These are phyloP conservation scores for Pleurotus cornucopiae DNA, from an alignment of 768 basidiomycete genomes.

Conservation along the genomic window DNA sequence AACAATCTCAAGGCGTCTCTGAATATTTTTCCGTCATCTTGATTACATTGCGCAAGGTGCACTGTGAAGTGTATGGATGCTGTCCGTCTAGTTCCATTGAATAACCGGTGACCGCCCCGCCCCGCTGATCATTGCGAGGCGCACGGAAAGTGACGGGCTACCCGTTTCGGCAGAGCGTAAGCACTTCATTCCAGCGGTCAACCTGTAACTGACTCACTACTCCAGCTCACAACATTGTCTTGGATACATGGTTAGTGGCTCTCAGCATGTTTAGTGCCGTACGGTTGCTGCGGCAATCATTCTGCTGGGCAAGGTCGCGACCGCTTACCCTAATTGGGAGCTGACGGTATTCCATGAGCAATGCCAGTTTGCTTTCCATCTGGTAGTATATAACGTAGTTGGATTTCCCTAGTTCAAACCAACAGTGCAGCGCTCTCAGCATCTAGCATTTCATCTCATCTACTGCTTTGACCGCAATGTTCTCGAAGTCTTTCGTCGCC, in stretches of 20 bases:
- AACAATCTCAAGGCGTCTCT: too few relatives aligned
- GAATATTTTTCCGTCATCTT: too few relatives aligned
- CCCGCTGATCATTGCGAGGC: too few relatives aligned
- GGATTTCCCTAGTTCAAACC: background rate
- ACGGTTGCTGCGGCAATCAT: background rate
- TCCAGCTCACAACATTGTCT: conserved; percentile 7
- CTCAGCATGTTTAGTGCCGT: conserved; percentile 7
- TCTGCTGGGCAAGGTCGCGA: background rate
- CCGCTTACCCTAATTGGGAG: background rate
- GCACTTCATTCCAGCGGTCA: conserved; percentile 4
- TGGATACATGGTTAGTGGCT: background rate
- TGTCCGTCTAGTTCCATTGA: too few relatives aligned
- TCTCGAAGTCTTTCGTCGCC: conserved; percentile 8
- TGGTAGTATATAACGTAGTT: background rate
- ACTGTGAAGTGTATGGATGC: too few relatives aligned
- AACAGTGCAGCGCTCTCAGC: conserved; percentile 7
- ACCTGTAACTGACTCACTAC: background rate
- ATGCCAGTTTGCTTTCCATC: background rate
- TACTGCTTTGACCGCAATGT: conserved; percentile 8
- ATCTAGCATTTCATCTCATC: background rate
- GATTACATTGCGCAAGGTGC: too few relatives aligned
- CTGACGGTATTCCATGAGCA: background rate
- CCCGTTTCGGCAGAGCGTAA: too few relatives aligned
- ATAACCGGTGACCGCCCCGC: too few relatives aligned
- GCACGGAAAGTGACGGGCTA: too few relatives aligned